phyloP scores from a whole-genome alignment of 1,284 basidiomycete genomes.

The Ustilago tritici region DNA sequence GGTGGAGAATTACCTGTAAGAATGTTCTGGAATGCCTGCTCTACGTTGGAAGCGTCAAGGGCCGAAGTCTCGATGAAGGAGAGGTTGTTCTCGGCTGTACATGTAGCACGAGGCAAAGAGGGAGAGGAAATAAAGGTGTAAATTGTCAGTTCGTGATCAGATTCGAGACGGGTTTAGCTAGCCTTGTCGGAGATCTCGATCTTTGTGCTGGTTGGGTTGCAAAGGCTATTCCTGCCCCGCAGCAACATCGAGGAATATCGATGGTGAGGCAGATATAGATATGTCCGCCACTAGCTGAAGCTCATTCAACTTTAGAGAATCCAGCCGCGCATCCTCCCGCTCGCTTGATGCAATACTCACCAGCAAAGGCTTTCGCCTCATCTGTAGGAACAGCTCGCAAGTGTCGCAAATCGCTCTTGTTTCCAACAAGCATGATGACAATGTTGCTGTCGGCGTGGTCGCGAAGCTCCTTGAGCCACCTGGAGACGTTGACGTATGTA shows the following conservation, averaged over 20 bases:
- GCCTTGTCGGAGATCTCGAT: not conserved
- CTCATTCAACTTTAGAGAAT: not conserved
- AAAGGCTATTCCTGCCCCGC: not conserved
- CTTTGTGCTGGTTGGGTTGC: not conserved
- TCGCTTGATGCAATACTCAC: slow-evolving; percentile 32
- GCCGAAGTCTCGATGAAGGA: slow-evolving; percentile 97
- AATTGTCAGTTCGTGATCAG: not conserved
- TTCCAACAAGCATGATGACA: slow-evolving; percentile 73
- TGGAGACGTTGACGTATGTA: slow-evolving; percentile 93
- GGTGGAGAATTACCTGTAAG: slow-evolving; percentile 79
- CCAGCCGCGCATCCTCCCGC: not conserved
- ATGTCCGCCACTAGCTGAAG: not conserved
- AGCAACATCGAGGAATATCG: not conserved
- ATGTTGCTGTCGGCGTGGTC: slow-evolving; percentile 73
- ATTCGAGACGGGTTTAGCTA: not conserved
- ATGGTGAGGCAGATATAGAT: no score
- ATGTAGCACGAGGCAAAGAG: not conserved
- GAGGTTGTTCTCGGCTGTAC: slow-evolving; percentile 80
- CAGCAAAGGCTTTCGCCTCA: slow-evolving; percentile 69
- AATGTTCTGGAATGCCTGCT: slow-evolving; percentile 92
- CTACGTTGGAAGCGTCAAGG: slow-evolving; percentile 98
- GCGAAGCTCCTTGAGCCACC: slow-evolving; percentile 98
- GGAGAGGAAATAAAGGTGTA: not conserved
- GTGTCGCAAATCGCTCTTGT: slow-evolving; percentile 98
- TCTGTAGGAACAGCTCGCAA: slow-evolving; percentile 95